phyloP scores from a whole-genome alignment of 805 yeast genomes.

The Candida ortonii region DNA sequence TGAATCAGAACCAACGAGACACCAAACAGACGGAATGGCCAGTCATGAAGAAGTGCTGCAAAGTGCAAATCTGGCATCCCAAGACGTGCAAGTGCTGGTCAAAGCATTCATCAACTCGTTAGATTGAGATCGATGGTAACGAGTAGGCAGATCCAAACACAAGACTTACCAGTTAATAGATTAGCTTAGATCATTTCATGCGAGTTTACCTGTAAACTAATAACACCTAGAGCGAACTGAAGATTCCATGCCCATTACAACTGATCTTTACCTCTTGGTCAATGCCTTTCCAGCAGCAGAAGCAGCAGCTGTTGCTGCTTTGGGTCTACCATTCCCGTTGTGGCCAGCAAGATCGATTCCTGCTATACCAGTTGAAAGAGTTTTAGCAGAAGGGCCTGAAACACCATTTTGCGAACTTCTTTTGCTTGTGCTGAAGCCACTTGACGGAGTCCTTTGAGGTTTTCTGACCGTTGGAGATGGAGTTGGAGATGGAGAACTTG shows the following conservation, averaged over 20 bases:
- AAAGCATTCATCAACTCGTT: constrained; percentile 48
- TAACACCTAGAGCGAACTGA: too few relatives aligned
- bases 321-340: constrained; percentile 4
- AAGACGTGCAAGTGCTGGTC: constrained; percentile 72
- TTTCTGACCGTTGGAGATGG: constrained; percentile 2
- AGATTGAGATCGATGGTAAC: neutral
- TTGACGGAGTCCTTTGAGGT: constrained; percentile 1
- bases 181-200: too few relatives aligned
- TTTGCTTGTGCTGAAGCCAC: too few relatives aligned
- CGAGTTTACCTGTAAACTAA: too few relatives aligned
- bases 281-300: constrained; percentile 19
- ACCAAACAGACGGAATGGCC: constrained; percentile 69
- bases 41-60: constrained; percentile 89
- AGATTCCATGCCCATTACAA: too few relatives aligned
- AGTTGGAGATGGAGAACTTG: constrained; percentile 5
- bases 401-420: too few relatives aligned
- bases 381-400: too few relatives aligned
- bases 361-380: too few relatives aligned
- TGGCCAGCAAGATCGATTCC: too few relatives aligned
- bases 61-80: constrained; percentile 74
- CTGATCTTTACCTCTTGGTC: constrained; percentile 5
- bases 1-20: constrained; percentile 35
- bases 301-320: constrained; percentile 25
- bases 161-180: too few relatives aligned
- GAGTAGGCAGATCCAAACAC: too few relatives aligned